Evolutionary conservation across 2,329 filamentous ascomycete species (phyloP).

Genomic region (Sporothrix pseudoabietina): DNA sequence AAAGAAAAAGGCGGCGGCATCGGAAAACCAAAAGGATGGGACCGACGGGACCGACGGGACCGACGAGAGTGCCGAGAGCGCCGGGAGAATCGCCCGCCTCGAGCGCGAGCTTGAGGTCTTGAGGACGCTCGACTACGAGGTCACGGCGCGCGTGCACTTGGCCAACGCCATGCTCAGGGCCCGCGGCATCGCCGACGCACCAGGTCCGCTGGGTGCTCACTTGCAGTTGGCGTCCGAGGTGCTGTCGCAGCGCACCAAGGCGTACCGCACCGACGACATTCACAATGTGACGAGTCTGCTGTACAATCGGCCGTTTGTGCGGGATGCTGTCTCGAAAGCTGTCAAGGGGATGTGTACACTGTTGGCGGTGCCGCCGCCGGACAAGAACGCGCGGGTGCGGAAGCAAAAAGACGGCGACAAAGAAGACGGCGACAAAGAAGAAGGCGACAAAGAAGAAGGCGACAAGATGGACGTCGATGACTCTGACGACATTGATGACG

Average conservation of each 20-base stretch:
- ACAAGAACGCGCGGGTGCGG: constrained; percentile 39
- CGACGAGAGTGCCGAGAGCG: constrained; percentile 37
- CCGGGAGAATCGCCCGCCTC: constrained; percentile 60
- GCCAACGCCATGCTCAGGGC: constrained; percentile 57
- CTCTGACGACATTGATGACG: not conserved
- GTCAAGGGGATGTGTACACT: constrained; percentile 52
- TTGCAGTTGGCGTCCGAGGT: constrained; percentile 46
- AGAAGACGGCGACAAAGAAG: constrained; percentile 30
- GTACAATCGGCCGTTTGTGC: constrained; percentile 56
- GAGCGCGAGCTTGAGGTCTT: constrained; percentile 62
- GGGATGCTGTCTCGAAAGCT: constrained; percentile 53
- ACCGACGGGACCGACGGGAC: constrained; percentile 31
- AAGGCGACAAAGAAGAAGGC: constrained; percentile 35
- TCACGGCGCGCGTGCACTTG: constrained; percentile 59
- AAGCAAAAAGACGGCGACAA: constrained; percentile 34
- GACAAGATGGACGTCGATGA: not conserved
- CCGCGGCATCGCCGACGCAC: constrained; percentile 55
- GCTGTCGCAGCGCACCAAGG: constrained; percentile 50
- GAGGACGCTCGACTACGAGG: constrained; percentile 62
- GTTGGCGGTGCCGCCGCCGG: constrained; percentile 53
- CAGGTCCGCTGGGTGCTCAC: constrained; percentile 45
- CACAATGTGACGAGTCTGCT: constrained; percentile 64
- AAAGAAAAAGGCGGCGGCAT: not conserved
- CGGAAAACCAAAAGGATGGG: not conserved
- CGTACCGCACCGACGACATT: constrained; percentile 56